Evolutionary conservation across 192 early-diverging fungal genomes (phyloP).

Genomic region (Podila horticola): DNA sequence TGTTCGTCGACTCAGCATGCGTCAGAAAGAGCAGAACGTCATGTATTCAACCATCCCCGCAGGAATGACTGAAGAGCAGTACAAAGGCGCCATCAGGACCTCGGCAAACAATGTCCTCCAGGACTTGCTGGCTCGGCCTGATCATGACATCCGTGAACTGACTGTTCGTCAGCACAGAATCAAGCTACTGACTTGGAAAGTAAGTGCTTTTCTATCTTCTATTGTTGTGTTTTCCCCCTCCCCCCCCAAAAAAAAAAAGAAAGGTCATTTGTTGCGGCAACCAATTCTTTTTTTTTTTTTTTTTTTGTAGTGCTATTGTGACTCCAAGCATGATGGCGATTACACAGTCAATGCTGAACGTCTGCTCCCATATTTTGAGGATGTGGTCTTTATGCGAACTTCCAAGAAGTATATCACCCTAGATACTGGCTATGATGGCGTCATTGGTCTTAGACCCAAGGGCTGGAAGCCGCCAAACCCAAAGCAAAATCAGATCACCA

Average conservation of each 20-base stretch:
- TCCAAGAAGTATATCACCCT: background rate
- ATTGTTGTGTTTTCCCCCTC: too few species aligned
- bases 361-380: slow-evolving; percentile 8
- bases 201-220: too few species aligned
- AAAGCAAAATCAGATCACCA: background rate
- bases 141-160: background rate
- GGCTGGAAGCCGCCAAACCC: too few species aligned
- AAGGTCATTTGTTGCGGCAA: too few species aligned
- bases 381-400: slow-evolving; percentile 2
- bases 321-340: slow-evolving; percentile 1
- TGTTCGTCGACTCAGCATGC: background rate
- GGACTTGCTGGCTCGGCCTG: background rate
- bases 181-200: too few species aligned
- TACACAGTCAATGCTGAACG: background rate
- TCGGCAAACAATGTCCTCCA: background rate
- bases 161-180: background rate
- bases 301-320: slow-evolving; percentile 9
- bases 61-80: background rate
- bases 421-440: slow-evolving; percentile 3
- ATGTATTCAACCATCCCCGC: background rate
- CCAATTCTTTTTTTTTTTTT: too few species aligned
- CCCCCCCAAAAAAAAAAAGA: too few species aligned
- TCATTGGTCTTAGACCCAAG: background rate
- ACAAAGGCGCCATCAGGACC: background rate
- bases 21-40: slow-evolving; percentile 1